Base-by-base conservation (phyloP, 2,329 filamentous ascomycete species). In the Triangularia setosa region DNA sequence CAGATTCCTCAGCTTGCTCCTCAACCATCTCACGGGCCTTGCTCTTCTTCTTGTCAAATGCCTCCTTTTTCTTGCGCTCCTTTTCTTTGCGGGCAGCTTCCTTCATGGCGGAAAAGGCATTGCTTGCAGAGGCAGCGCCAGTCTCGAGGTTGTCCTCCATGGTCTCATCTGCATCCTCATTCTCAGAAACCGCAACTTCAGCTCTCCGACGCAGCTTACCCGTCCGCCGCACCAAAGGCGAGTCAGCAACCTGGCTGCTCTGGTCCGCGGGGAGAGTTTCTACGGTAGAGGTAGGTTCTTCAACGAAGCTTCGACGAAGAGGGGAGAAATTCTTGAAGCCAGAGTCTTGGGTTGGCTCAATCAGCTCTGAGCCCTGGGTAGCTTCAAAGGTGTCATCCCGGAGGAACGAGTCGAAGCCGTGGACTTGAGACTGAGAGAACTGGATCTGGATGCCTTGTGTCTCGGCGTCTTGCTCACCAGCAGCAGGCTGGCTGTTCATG, bases 1-100 rank as follows among this genome's bases (percentile, higher is more conserved):
- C 96, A 0, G 95, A 99, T 78, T 99, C 95, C 72, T 97, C 92
- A 66, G 95, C 94, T 74, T 96, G 93, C 69, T 97, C 95, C 69
- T 98, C 87, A 40, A 99, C 83, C 84, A 97, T 91, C 24, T 90
- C 88, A 72, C 88, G 93, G 0, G 93, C 94, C 73, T 91, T 89
- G 78, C 92, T 96, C 75, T 90, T 93, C 77, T 92, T 93, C 76
- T 90, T 91, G 78, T 97, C 85, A 71, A 93, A 96, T 1, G 82
- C 80, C 16, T 83, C 80, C n/a, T 75, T 73, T 58, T 73, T 72
- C 8, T 73, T 72, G 5, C 79, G 78, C 60, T 83, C 81, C 70
- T 85, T 85, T 72, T 83, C 77, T 70, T 79, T 79, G 67, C 79
- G 83, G 48, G 85, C 84, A 3, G 84, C 87, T 72, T 88, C 89